phyloP scores from a whole-genome alignment of 2,329 filamentous ascomycete species.

The Calonectria pseudoturangicola region DNA sequence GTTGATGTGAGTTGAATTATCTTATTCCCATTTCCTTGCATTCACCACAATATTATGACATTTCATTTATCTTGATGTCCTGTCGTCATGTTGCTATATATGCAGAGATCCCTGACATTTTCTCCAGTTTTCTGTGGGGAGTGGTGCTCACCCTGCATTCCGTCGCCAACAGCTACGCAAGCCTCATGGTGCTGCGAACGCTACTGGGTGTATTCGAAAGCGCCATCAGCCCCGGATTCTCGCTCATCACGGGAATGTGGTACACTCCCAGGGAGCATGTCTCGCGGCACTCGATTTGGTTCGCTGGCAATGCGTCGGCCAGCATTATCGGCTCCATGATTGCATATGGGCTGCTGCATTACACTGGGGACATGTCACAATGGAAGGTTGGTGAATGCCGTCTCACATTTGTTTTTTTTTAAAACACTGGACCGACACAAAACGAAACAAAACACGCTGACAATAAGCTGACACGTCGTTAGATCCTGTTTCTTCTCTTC shows the following conservation, averaged over 20 bases:
- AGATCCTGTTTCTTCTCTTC: slow-evolving; percentile 42
- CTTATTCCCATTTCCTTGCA: too few relatives aligned
- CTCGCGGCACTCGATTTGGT: slow-evolving; percentile 56
- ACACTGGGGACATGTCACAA: slow-evolving; percentile 21
- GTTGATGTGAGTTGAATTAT: slow-evolving; percentile 36
- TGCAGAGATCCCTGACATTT: background rate
- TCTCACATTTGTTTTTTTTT: too few relatives aligned
- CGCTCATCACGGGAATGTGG: slow-evolving; percentile 55
- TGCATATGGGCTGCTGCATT: slow-evolving; percentile 46
- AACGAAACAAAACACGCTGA: too few relatives aligned
- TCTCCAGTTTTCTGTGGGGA: slow-evolving; percentile 54
- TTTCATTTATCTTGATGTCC: background rate
- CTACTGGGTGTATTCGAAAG: slow-evolving; percentile 54
- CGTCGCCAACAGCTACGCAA: slow-evolving; percentile 58
- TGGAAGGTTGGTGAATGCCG: slow-evolving; percentile 31
- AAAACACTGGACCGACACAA: too few relatives aligned
- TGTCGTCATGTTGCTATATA: background rate
- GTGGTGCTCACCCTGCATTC: slow-evolving; percentile 59
- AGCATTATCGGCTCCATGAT: slow-evolving; percentile 53
- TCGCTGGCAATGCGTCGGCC: slow-evolving; percentile 55
- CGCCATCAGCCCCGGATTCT: slow-evolving; percentile 52
- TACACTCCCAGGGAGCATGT: slow-evolving; percentile 56
- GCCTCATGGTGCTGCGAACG: slow-evolving; percentile 51
- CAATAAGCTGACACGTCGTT: background rate
- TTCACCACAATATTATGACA: too few relatives aligned